Percentiles rank a stretch among this genome's conserved stretches.
Conservation (phyloP, 192 early-diverging fungal genomes). For the Pilaira anomala region DNA sequence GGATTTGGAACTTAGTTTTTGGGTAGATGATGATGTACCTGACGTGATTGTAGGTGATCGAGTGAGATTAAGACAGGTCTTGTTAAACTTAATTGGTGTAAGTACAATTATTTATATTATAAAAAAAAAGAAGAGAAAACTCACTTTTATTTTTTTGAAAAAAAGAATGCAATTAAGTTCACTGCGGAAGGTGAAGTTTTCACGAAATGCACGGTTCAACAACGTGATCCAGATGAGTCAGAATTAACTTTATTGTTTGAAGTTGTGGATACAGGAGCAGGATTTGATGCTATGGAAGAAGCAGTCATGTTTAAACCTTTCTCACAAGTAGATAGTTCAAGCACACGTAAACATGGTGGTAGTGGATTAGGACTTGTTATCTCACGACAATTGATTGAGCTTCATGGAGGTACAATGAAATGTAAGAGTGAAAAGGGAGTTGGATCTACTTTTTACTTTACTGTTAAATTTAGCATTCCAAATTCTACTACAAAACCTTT, state of each 20-base stretch:
- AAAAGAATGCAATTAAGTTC: conserved; percentile 80
- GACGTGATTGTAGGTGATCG: conserved; percentile 71
- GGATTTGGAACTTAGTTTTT: conserved; percentile 60
- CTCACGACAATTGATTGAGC: conserved; percentile 69
- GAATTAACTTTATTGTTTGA: conserved; percentile 60
- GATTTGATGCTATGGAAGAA: conserved; percentile 70
- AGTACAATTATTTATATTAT: conserved; percentile 14
- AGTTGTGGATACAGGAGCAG: conserved; percentile 79
- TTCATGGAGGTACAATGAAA: conserved; percentile 73
- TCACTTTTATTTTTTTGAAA: neutral
- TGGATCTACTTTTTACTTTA: conserved; percentile 77
- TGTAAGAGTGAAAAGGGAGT: conserved; percentile 66
- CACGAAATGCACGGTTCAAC: conserved; percentile 49
- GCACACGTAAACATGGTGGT: conserved; percentile 79
- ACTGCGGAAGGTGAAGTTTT: conserved; percentile 69
- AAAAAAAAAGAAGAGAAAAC: conserved; percentile 48
- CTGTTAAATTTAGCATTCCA: conserved; percentile 52
- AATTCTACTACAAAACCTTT: conserved; percentile 29
- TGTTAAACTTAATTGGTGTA: conserved; percentile 77
- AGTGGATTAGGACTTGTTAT: conserved; percentile 84
- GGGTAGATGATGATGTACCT: conserved; percentile 69
- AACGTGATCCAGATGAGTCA: conserved; percentile 22
- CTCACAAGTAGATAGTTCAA: conserved; percentile 77
- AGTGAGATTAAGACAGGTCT: conserved; percentile 69
- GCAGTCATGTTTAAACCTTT: conserved; percentile 78